Evolutionary conservation across 495 filamentous ascomycete genomes (phyloP), one percentile per base, ranked within the genome.

Genomic region (Annulohypoxylon stygium): DNA sequence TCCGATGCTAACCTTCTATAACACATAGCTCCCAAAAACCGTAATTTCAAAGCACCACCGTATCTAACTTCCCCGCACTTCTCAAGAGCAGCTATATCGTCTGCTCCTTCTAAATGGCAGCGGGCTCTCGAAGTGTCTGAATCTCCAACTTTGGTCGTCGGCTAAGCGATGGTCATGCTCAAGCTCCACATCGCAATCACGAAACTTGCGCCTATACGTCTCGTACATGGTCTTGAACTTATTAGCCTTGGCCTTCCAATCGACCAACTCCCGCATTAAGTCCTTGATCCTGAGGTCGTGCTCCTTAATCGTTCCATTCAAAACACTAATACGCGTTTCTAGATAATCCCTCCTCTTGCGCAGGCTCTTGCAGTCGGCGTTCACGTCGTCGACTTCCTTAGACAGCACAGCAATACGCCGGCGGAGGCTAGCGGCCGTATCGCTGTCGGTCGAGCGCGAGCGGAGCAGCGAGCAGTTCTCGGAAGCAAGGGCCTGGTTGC

Each of bases 321-420:
- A 34, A 25, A 73, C 72, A 16, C 55, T 33, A 8, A 75, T 61
- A 0, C 72, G 68, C 11, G 25, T 65, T 3, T 59, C 36, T 10
- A 67, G 41, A 4, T 47, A 41, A 0, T 47, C 69, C 25, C 66
- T 73, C 6, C 73, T 61, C 26, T 64, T 69, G 54, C 70, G 58
- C 16, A 74, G 59, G 23, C 43, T 61, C 16, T 37, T 39, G 48
- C 75, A 34, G 7, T 67, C 70, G 20, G 37, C 47, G 9, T 65
- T 68, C 30, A 75, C 73, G n/a, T 37, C 16, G 1, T 73, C 74
- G 10, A 74, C 18, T 57, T 81, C 76, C n/a, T 65, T 62, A 6
- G 53, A 60, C 3, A 78, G 50, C 7, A 51, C 66, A 2, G 53
- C 63, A 3, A 75, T 60, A 3, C 65, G 62, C 3, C 72, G 60